A percentile compares a stretch with the other conserved stretches of the same genome.
These are phyloP conservation scores for Lipomyces chichibuensis DNA, from an alignment of 805 yeast species.

Conservation along the genomic window DNA sequence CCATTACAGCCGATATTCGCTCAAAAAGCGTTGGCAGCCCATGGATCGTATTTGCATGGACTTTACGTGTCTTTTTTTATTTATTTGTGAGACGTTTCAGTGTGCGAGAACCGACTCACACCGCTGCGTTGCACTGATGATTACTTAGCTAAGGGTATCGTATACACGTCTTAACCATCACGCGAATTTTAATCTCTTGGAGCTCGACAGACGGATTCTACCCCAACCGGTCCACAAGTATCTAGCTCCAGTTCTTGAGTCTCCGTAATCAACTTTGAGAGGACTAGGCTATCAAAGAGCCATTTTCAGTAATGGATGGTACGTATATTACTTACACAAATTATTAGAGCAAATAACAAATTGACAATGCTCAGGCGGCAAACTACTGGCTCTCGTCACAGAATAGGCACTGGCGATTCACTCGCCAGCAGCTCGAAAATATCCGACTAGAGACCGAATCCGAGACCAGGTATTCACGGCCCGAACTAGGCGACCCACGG, in stretches of 20 bases:
- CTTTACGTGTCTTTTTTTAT: too few relatives aligned
- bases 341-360: background rate
- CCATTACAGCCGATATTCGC: too few relatives aligned
- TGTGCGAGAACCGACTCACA: too few relatives aligned
- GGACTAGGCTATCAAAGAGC: background rate
- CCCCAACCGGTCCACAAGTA: too few relatives aligned
- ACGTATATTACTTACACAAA: background rate
- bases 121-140: too few relatives aligned
- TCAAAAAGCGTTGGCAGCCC: too few relatives aligned
- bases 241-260: background rate
- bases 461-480: constrained; percentile 45
- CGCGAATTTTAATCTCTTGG: background rate
- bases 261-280: constrained; percentile 1
- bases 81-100: too few relatives aligned
- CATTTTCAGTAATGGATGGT: background rate
- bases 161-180: background rate
- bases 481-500: constrained; percentile 49
- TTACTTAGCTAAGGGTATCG: background rate
- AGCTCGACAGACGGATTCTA: too few relatives aligned
- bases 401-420: constrained; percentile 79
- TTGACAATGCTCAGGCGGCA: constrained; percentile 34
- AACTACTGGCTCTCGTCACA: constrained; percentile 46
- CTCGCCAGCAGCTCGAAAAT: constrained; percentile 58
- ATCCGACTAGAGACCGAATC: constrained; percentile 49
- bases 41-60: too few relatives aligned